Percentiles rank a stretch among this genome's conserved stretches.
Evolutionary conservation across 345 rosid species (phyloP).

Genomic region (Crucihimalaya himalaica): DNA sequence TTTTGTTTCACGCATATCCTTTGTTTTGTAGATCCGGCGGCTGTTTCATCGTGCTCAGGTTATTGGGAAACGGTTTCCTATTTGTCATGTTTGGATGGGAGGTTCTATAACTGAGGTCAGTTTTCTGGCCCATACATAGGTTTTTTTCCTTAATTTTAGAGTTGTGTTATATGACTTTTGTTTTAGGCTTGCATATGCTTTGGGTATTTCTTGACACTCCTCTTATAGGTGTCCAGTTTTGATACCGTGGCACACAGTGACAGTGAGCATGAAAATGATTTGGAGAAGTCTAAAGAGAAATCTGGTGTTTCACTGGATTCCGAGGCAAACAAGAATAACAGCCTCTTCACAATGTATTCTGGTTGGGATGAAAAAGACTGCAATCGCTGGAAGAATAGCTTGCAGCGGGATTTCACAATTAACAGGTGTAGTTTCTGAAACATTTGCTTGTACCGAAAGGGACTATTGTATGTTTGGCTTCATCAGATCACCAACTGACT

Average conservation of each 20-base stretch:
- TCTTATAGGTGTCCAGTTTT: conserved; percentile 84
- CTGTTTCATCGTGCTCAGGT: conserved; percentile 55
- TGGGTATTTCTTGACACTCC: conserved; percentile 1
- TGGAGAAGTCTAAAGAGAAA: conserved; percentile 17
- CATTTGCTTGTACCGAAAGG: neutral
- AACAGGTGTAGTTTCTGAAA: conserved; percentile 59
- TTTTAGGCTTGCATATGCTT: conserved; percentile 7
- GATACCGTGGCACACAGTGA: conserved; percentile 53
- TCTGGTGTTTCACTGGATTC: conserved; percentile 3
- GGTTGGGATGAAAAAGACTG: conserved; percentile 56
- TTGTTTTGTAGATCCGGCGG: conserved; percentile 50
- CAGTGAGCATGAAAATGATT: conserved; percentile 21
- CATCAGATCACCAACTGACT: conserved; percentile 18
- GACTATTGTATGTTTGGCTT: conserved; percentile 4
- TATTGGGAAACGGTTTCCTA: conserved; percentile 79
- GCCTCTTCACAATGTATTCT: conserved; percentile 39
- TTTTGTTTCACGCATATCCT: conserved; percentile 20
- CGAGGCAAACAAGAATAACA: conserved; percentile 42
- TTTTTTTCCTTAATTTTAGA: neutral
- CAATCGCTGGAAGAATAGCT: conserved; percentile 74
- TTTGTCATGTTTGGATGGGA: conserved; percentile 66
- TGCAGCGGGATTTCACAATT: conserved; percentile 86
- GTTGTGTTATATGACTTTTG: neutral
- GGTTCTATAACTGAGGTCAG: conserved; percentile 75
- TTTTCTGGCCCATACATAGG: neutral